These are phyloP conservation scores for Xylaria polymorpha DNA, from an alignment of 2,329 filamentous ascomycete genomes.

Conservation along the genomic window DNA sequence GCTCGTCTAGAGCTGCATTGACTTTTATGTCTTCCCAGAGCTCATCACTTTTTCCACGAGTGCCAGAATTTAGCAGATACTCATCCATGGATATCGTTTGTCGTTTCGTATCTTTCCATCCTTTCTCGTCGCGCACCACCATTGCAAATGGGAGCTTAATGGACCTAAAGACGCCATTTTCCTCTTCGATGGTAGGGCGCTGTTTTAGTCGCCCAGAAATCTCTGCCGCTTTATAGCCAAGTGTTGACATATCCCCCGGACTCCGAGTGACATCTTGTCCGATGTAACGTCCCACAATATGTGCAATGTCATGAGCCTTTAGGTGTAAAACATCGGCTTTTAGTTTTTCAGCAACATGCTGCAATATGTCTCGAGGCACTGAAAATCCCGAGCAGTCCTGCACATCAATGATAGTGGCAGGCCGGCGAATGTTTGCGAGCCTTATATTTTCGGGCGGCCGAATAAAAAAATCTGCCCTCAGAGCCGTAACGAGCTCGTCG, in stretches of 20 bases:
- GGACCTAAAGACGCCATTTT: conserved; percentile 31
- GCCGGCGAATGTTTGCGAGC: conserved; percentile 44
- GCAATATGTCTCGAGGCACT: conserved; percentile 53
- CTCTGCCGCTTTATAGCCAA: conserved; percentile 68
- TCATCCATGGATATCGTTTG: conserved; percentile 57
- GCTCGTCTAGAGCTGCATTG: conserved; percentile 65
- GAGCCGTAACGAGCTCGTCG: conserved; percentile 42
- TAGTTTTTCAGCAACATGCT: conserved; percentile 69
- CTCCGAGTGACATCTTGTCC: conserved; percentile 67
- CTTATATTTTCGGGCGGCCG: conserved; percentile 44
- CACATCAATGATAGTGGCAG: conserved; percentile 47
- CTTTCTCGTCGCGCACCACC: conserved; percentile 38
- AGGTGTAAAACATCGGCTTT: conserved; percentile 75
- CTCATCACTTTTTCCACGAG: conserved; percentile 54
- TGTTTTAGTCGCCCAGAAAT: conserved; percentile 59
- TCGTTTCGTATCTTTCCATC: conserved; percentile 43
- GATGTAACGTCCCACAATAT: conserved; percentile 76
- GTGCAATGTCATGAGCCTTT: conserved; percentile 75
- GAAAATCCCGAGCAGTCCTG: conserved; percentile 44
- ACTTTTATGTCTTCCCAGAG: conserved; percentile 73
- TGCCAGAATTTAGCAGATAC: conserved; percentile 55
- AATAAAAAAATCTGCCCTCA: conserved; percentile 45
- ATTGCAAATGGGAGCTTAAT: conserved; percentile 33
- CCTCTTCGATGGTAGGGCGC: conserved; percentile 28
- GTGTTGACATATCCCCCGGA: conserved; percentile 61